Conservation (phyloP, 1,139 yeast genomes). For the Suhomyces anneliseae region DNA sequence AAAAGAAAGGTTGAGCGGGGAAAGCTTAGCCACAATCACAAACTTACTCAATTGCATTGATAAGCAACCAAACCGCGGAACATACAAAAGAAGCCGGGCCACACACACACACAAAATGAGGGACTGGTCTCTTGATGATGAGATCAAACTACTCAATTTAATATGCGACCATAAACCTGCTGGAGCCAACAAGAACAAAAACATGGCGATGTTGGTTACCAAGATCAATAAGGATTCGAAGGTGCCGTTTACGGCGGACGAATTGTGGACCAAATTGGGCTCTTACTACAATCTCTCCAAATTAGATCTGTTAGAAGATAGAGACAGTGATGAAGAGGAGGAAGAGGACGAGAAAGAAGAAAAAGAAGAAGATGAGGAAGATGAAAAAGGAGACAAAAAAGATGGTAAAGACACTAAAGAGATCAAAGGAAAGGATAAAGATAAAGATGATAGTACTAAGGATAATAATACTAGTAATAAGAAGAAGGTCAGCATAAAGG, state of each 20-base stretch:
- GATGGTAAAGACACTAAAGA: not conserved
- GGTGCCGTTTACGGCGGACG: conserved; percentile 41
- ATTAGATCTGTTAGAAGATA: conserved; percentile 52
- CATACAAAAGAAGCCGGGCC: too few relatives aligned
- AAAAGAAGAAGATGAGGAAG: not conserved
- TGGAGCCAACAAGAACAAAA: conserved; percentile 57
- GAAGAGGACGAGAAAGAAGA: not conserved
- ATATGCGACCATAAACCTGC: conserved; percentile 71
- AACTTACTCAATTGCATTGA: too few relatives aligned
- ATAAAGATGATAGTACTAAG: not conserved
- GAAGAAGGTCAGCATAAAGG: conserved; percentile 1
- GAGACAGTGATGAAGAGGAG: conserved; percentile 6
- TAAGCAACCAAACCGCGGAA: too few relatives aligned
- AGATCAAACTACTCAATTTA: conserved; percentile 62
- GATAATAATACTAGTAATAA: not conserved
- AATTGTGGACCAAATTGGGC: conserved; percentile 59
- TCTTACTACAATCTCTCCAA: conserved; percentile 55
- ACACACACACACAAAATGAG: conserved; percentile 8
- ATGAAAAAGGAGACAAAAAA: not conserved
- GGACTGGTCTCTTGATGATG: conserved; percentile 64
- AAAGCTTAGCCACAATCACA: too few relatives aligned
- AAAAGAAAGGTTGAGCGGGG: too few relatives aligned
- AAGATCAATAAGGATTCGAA: conserved; percentile 43
- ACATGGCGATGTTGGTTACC: conserved; percentile 56
- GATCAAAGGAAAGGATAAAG: conserved; percentile 3